A percentile compares a stretch with the other conserved stretches of the same genome.
phyloP scores from a whole-genome alignment of 106 monocot species.

The Agapanthus africanus region DNA sequence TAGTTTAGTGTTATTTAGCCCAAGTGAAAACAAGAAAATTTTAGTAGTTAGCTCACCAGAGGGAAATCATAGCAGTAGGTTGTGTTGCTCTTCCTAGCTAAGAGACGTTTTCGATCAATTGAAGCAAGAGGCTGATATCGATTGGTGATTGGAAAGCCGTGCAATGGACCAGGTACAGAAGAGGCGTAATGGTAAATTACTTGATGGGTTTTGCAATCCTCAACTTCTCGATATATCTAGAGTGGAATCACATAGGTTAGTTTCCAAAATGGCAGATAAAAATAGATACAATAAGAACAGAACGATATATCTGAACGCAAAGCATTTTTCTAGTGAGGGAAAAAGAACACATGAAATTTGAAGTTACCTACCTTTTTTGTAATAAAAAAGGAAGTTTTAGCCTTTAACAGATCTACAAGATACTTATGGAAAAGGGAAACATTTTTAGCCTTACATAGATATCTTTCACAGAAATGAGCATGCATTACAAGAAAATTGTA shows the following conservation, averaged over 20 bases:
- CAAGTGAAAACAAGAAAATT: background rate
- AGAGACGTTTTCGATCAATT: constrained; percentile 66
- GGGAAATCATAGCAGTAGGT: constrained; percentile 99
- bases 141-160: constrained; percentile 52
- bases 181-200: constrained; percentile 65
- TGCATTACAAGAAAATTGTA: too few relatives aligned
- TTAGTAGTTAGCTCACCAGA: constrained; percentile 69
- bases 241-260: background rate
- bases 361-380: too few relatives aligned
- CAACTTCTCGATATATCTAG: constrained; percentile 92
- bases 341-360: background rate
- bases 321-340: background rate
- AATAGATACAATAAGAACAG: background rate
- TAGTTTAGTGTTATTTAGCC: background rate
- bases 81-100: constrained; percentile 79
- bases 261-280: background rate
- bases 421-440: too few relatives aligned
- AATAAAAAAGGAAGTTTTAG: too few relatives aligned
- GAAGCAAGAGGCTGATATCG: constrained; percentile 54
- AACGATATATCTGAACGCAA: background rate
- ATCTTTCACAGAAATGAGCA: too few relatives aligned
- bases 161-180: constrained; percentile 48
- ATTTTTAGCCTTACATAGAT: too few relatives aligned
- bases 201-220: constrained; percentile 59
- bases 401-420: too few relatives aligned